phyloP scores from a whole-genome alignment of 495 filamentous ascomycete species.

The Talaromyces trachyspermus region DNA sequence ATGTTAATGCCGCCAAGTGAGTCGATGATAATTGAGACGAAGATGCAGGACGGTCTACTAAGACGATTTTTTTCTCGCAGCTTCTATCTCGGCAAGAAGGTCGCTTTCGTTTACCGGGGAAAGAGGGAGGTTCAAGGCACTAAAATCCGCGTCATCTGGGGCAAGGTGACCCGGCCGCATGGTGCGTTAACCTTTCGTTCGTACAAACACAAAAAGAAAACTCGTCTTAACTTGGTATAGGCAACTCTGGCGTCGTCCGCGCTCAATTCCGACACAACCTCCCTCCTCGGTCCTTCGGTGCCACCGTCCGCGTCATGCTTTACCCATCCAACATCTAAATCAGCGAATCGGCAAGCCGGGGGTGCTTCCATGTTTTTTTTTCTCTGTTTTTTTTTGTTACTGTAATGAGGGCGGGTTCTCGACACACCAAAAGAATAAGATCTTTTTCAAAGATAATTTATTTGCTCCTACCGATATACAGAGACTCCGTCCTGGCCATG shows the following conservation, averaged over 20 bases:
- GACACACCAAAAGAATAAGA: too few relatives aligned
- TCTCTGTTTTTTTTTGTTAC: not conserved
- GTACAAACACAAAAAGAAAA: too few relatives aligned
- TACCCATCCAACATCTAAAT: conserved; percentile 60
- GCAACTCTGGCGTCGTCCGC: conserved; percentile 93
- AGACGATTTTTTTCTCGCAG: conserved; percentile 29
- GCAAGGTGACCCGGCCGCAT: conserved; percentile 92
- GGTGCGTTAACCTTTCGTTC: conserved; percentile 60
- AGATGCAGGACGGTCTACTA: too few relatives aligned
- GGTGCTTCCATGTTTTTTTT: not conserved
- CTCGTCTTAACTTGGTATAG: conserved; percentile 27
- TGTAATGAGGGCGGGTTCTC: too few relatives aligned
- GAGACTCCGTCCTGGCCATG: too few relatives aligned
- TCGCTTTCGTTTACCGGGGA: conserved; percentile 94
- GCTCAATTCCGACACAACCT: conserved; percentile 94
- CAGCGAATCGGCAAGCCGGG: conserved; percentile 1
- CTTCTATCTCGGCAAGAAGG: conserved; percentile 92
- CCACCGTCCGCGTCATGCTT: conserved; percentile 95
- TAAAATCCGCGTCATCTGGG: conserved; percentile 99
- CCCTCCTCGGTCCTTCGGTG: conserved; percentile 91
- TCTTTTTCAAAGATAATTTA: too few relatives aligned
- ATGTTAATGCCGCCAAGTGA: conserved; percentile 75
- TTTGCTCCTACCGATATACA: too few relatives aligned
- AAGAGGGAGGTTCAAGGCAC: conserved; percentile 86
- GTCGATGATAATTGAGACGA: too few relatives aligned